Percentiles rank a stretch among this genome's conserved stretches.
Evolutionary conservation across 345 rosid genomes (phyloP).

Genomic region (Jatropha curcas): DNA sequence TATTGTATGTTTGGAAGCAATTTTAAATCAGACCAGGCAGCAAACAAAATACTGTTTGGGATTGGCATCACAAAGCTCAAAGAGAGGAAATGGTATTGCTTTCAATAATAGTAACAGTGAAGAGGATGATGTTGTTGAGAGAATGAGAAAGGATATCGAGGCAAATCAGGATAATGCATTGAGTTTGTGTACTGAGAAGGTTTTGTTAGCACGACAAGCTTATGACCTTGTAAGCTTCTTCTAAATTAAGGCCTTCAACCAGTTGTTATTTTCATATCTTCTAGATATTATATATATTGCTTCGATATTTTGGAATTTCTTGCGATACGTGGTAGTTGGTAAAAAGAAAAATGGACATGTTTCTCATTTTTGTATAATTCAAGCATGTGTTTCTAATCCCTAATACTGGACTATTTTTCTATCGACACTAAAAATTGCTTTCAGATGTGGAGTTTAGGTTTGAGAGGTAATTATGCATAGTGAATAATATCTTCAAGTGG

Average conservation of each 20-base stretch:
- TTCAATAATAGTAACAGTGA: slow-evolving; percentile 43
- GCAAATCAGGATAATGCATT: slow-evolving; percentile 72
- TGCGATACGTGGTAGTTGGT: not conserved
- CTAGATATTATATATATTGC: not conserved
- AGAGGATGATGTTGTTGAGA: slow-evolving; percentile 70
- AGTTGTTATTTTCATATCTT: not conserved
- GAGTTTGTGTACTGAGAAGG: slow-evolving; percentile 89
- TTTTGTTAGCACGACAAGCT: slow-evolving; percentile 85
- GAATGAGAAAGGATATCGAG: slow-evolving; percentile 79
- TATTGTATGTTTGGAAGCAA: slow-evolving; percentile 47
- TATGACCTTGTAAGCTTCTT: slow-evolving; percentile 77
- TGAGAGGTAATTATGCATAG: not conserved
- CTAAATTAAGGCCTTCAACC: not conserved
- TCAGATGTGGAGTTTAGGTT: not conserved
- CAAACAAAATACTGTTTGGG: slow-evolving; percentile 86
- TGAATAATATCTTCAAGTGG: not conserved
- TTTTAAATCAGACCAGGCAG: slow-evolving; percentile 87
- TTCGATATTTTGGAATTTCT: not conserved
- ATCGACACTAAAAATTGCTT: not conserved
- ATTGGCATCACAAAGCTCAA: slow-evolving; percentile 63
- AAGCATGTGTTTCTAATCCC: not conserved
- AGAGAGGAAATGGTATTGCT: slow-evolving; percentile 46
- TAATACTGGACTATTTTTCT: not conserved
- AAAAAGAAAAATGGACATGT: not conserved
- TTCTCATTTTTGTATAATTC: not conserved